Conservation (phyloP, 1,284 basidiomycete genomes). For the Wallemia ichthyophaga region DNA sequence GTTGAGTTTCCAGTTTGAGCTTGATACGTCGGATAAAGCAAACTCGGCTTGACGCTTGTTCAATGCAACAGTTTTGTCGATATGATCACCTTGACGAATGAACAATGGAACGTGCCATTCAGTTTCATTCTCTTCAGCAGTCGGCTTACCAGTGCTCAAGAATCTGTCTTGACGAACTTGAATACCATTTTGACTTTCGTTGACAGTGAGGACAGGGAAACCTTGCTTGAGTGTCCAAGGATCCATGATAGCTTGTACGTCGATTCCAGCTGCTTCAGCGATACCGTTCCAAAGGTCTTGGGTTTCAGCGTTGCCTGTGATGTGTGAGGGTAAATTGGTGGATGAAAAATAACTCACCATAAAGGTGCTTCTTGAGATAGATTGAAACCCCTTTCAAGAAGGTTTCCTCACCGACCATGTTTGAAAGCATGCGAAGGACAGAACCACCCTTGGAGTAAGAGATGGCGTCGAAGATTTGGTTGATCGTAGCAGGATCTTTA, state of each 20-base stretch:
- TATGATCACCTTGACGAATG: conserved; percentile 15
- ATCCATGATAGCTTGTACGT: conserved; percentile 58
- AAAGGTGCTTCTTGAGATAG: conserved; percentile 38
- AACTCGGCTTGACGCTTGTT: conserved; percentile 36
- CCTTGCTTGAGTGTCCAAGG: conserved; percentile 65
- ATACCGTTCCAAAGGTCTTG: conserved; percentile 76
- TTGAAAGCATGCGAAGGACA: conserved; percentile 77
- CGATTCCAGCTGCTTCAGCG: conserved; percentile 38
- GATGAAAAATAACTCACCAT: conserved; percentile 13
- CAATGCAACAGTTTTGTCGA: conserved; percentile 31
- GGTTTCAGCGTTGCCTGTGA: conserved; percentile 59
- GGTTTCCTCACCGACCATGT: conserved; percentile 60
- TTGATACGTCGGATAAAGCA: conserved; percentile 30
- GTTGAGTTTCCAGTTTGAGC: conserved; percentile 57
- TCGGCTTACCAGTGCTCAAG: conserved; percentile 49
- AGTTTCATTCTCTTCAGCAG: conserved; percentile 60
- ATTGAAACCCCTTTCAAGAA: conserved; percentile 65
- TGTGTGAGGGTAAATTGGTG: conserved; percentile 14
- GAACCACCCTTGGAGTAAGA: conserved; percentile 67
- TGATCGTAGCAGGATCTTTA: conserved; percentile 58
- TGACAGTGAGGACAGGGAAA: conserved; percentile 30
- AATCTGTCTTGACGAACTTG: conserved; percentile 68
- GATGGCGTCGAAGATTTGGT: conserved; percentile 56
- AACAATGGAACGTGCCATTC: conserved; percentile 26
- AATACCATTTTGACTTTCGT: conserved; percentile 38